Conservation (phyloP, 768 basidiomycete genomes). For the Mycena albidolilacea region DNA sequence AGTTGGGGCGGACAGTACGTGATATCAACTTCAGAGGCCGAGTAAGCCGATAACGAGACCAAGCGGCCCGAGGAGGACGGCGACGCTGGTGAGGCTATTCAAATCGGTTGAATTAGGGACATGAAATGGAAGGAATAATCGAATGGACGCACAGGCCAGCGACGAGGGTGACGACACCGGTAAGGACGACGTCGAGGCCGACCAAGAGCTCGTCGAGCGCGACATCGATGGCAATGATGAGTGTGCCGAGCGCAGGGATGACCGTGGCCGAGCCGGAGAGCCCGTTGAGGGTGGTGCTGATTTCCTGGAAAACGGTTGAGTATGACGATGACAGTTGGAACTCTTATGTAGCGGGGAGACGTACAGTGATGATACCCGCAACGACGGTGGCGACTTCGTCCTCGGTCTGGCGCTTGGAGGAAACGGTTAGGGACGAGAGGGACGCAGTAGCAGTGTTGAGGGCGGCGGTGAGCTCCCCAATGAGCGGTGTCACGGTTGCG, state of each 20-base stretch:
- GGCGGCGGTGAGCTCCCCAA: slow-evolving; percentile 37
- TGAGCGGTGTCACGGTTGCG: slow-evolving; percentile 37
- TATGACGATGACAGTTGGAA: slow-evolving; percentile 19
- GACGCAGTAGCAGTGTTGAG: slow-evolving; percentile 40
- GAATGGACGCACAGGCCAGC: slow-evolving; percentile 38
- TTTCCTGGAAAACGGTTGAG: slow-evolving; percentile 33
- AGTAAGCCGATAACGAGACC: slow-evolving; percentile 18
- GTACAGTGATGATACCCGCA: slow-evolving; percentile 41
- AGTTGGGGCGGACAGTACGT: no score
- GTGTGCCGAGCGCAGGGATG: slow-evolving; percentile 39
- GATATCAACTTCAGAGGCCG: slow-evolving; percentile 28
- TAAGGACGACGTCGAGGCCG: slow-evolving; percentile 43
- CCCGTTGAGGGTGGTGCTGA: slow-evolving; percentile 37
- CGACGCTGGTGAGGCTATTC: slow-evolving; percentile 37
- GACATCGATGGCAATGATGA: slow-evolving; percentile 41
- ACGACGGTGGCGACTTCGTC: slow-evolving; percentile 42
- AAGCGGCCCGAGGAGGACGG: slow-evolving; percentile 10
- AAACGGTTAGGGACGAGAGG: slow-evolving; percentile 20
- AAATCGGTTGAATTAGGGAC: slow-evolving; percentile 40
- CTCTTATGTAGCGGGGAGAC: slow-evolving; percentile 10
- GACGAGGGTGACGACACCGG: slow-evolving; percentile 44
- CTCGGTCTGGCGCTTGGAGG: slow-evolving; percentile 40
- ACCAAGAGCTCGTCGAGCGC: slow-evolving; percentile 40
- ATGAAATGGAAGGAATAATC: slow-evolving; percentile 37
- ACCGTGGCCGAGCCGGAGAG: slow-evolving; percentile 31